phyloP scores from a whole-genome alignment of 75 land plant genomes.

The Ceratopteris richardii region DNA sequence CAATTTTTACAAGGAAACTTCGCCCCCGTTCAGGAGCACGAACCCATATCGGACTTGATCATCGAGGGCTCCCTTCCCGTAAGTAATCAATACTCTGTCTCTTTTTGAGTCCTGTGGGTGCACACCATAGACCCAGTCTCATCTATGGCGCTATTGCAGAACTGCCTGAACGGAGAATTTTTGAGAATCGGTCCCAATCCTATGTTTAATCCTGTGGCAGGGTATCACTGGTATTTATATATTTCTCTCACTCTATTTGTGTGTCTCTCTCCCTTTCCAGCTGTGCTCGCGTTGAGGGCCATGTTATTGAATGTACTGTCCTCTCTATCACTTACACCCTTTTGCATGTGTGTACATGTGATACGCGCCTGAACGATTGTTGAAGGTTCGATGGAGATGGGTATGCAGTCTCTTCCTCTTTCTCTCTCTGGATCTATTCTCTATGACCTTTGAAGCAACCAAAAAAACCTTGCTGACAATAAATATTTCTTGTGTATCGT shows the following conservation, averaged over 20 bases:
- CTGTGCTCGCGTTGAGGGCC: too few relatives aligned
- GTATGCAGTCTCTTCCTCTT: slow-evolving; percentile 31
- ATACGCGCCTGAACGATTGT: too few relatives aligned
- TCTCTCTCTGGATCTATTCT: neutral
- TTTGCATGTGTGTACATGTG: too few relatives aligned
- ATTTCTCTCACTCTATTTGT: neutral
- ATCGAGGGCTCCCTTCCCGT: slow-evolving; percentile 23
- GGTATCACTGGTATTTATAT: slow-evolving; percentile 72
- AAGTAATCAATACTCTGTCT: neutral
- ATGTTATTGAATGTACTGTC: too few relatives aligned
- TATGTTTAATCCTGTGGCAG: slow-evolving; percentile 71
- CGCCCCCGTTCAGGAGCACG: slow-evolving; percentile 15
- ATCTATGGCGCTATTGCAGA: too few relatives aligned
- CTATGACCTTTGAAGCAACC: neutral
- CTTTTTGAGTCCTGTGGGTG: neutral
- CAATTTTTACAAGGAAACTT: slow-evolving; percentile 7
- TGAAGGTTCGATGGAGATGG: slow-evolving; percentile 99
- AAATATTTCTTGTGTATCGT: neutral
- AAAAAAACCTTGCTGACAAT: neutral
- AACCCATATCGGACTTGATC: slow-evolving; percentile 7
- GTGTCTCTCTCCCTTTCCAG: neutral
- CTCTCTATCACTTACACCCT: too few relatives aligned
- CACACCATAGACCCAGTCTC: too few relatives aligned
- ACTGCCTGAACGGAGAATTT: slow-evolving; percentile 88
- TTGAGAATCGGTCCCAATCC: slow-evolving; percentile 87